These are phyloP conservation scores for Narthecium ossifragum DNA, from an alignment of 106 monocot species.

Conservation along the genomic window DNA sequence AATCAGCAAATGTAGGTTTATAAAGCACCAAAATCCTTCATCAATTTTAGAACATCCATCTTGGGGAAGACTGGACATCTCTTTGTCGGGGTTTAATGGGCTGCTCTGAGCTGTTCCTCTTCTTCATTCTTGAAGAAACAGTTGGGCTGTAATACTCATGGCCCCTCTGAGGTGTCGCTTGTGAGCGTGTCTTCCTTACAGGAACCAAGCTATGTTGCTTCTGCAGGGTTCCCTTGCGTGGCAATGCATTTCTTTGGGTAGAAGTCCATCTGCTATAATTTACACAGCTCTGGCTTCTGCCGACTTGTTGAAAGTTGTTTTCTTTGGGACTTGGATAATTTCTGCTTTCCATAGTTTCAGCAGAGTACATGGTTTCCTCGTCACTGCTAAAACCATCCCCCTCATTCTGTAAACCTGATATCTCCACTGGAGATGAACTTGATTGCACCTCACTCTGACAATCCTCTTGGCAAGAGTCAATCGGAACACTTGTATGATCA, in stretches of 20 bases:
- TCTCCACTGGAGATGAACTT: constrained; percentile 58
- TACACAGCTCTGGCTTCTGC: constrained; percentile 80
- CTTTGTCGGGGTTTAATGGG: constrained; percentile 27
- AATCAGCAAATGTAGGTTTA: neutral
- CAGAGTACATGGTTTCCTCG: constrained; percentile 93
- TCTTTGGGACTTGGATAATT: constrained; percentile 79
- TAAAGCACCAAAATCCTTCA: neutral
- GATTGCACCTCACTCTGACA: constrained; percentile 73
- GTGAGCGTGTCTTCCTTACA: constrained; percentile 50
- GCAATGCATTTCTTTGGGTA: constrained; percentile 24
- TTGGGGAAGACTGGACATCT: constrained; percentile 41
- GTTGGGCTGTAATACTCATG: constrained; percentile 85
- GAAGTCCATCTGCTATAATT: constrained; percentile 66
- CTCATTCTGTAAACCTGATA: constrained; percentile 17
- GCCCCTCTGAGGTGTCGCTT: constrained; percentile 50
- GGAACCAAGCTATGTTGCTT: constrained; percentile 51
- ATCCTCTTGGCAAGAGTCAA: constrained; percentile 20
- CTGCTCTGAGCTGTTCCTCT: constrained; percentile 48
- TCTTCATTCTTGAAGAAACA: constrained; percentile 92
- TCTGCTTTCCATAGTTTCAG: constrained; percentile 99
- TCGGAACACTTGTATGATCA: constrained; percentile 1
- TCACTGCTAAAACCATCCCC: constrained; percentile 59
- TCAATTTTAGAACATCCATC: constrained; percentile 47
- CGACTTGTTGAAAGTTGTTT: constrained; percentile 39
- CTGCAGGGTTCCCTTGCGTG: constrained; percentile 22